Evolutionary conservation across 2,329 filamentous ascomycete species (phyloP), one percentile per base, ranked within the genome.

Genomic region (Scopulariopsis brevicaulis): DNA sequence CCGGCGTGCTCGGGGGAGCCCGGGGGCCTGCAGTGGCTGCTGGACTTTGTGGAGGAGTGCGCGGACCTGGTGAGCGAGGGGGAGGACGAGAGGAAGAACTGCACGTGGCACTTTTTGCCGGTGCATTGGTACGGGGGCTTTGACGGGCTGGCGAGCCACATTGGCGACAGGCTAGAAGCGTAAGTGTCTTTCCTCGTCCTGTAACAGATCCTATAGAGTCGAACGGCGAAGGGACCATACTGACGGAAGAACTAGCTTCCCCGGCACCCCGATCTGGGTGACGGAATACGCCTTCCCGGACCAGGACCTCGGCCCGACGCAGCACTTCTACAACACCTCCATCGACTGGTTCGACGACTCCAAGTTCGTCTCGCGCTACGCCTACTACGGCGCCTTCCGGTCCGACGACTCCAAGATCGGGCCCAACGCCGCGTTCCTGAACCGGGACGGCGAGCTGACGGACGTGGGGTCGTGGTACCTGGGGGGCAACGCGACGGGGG

Each of bases 391-490:
- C 53, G 79, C 85, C 10, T 93, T 93, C 67, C 80, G 87, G 56
- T 83, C 81, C 3, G 73, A 78, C 55, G 81, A 81, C 18, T 87
- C 85, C 61, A 93, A 91, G 63, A 84, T 92, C 7, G 89, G 89
- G 0, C 77, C 84, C 3, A 89, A 91, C 60, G 83, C 79, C 1
- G 81, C 84, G 1, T 86, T 94, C 75, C 75, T 93, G 53, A 85
- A 83, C 65, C 74, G 81, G 50, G 75, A 81, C 18, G 89, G 89
- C 50, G 66, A 82, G 60, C 72, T 94, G 61, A 92, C 89, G 1
- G 83, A 90, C 63, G 87, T 93, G 62, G 89, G 89, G 0, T 78
- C 80, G 2, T 87, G 85, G 85, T 94, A 93, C 68, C 69, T 94
- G n/a, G 83, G 89, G 1, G 70, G 74, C 8, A 64, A 63, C 14